Base-by-base conservation (phyloP, 805 yeast species). In the Myxozyma sirexii region DNA sequence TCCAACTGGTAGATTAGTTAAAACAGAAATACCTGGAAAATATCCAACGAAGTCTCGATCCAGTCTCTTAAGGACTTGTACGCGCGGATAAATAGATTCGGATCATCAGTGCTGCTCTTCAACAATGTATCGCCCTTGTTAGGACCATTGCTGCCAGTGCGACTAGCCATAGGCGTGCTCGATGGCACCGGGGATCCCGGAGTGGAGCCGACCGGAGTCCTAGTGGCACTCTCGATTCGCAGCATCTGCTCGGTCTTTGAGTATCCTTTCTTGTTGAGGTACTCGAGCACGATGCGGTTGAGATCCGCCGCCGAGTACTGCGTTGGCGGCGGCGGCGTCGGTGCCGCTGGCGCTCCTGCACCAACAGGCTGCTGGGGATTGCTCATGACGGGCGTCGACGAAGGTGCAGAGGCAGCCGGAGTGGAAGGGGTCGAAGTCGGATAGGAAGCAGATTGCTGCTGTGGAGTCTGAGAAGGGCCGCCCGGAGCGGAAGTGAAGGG, bases 231-330 rank as follows among this genome's bases (percentile, higher is more conserved):
- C 72, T 94, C 99, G 62, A 91, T 84, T 63, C 99, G 82, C 51
- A 94, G 80, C 86, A 92, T 89, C 1, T 97, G 91, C 72, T 94
- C 99, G 0, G 99, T 93, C 67, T 87, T 84, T 67, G 88, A 92
- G 70, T 90, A 94, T 1, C 99, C 99, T 72, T 92, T 91, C 70
- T 94, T 93, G 72, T 86, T 88, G 66, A 94, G 80, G 69, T 93
- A 94, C 68, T 94, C 99, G 69, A 94, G 79, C 35, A 94, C 98
- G 70, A 94, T 90, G 64, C 94, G 79, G 73, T 92, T 93, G 71
- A 94, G 79, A 72, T 94, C 98, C 4, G 93, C 91, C 50, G 89
- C 90, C 0, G 96, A 85, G 46, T 51, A 54, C 54, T 54, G 57
- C 19, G 47, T n/a, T 17, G 43, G 45, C 44, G 26, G 44, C 24